Evolutionary conservation across 352 stramenopile species (phyloP).

Genomic region (Aphanomyces invadans): DNA sequence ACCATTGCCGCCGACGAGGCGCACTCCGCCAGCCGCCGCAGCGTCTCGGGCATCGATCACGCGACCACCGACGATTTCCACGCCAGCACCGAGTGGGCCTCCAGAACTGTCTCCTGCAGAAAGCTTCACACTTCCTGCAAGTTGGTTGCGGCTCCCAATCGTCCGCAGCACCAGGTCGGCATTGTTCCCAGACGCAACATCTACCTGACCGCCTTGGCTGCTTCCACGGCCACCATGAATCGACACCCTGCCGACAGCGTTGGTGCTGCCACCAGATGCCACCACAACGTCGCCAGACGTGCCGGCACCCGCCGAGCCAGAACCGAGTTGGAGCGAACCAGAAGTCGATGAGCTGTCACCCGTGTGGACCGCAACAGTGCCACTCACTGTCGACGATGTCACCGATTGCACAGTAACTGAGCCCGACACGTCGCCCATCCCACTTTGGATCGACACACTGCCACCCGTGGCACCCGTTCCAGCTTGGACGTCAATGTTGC

Average conservation of each 20-base stretch:
- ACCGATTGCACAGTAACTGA: neutral
- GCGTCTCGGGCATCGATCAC: neutral
- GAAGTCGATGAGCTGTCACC: neutral
- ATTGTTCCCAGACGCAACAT: too few relatives aligned
- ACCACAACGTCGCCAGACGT: too few relatives aligned
- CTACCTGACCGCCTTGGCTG: too few relatives aligned
- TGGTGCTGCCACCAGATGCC: too few relatives aligned
- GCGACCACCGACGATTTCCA: neutral
- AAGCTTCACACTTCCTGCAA: too few relatives aligned
- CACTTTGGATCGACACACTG: constrained; percentile 16
- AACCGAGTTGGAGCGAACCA: too few relatives aligned
- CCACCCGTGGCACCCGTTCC: constrained; percentile 27
- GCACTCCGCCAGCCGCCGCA: neutral
- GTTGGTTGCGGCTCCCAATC: too few relatives aligned
- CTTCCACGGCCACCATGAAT: too few relatives aligned
- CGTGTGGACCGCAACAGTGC: neutral
- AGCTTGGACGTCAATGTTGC: constrained; percentile 33
- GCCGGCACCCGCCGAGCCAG: too few relatives aligned
- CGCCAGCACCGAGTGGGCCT: neutral
- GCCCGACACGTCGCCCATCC: neutral
- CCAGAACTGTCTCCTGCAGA: too few relatives aligned
- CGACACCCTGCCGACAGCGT: too few relatives aligned
- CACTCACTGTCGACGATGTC: neutral
- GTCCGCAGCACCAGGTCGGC: too few relatives aligned
- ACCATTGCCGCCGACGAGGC: neutral